These are phyloP conservation scores for Botryotinia globosa DNA, from an alignment of 2,329 filamentous ascomycete species.

Conservation along the genomic window DNA sequence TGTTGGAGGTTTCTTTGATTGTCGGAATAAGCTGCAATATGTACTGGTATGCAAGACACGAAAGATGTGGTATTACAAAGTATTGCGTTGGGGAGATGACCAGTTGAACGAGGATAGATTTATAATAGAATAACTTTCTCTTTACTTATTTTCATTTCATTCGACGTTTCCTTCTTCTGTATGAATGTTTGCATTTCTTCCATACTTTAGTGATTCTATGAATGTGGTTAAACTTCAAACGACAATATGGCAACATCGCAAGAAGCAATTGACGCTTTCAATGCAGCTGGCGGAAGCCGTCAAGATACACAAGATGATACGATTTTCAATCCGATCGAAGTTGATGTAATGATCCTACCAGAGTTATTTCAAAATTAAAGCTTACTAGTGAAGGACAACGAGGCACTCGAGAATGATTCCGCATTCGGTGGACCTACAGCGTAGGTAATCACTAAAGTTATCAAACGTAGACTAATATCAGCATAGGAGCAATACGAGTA, in stretches of 20 bases:
- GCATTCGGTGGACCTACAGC: conserved; percentile 6
- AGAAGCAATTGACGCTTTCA: conserved; percentile 10
- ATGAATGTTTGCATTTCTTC: neutral
- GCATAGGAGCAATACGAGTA: conserved; percentile 14
- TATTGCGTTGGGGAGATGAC: conserved; percentile 9
- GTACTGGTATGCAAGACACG: conserved; percentile 5
- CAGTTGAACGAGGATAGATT: neutral
- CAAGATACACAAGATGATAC: neutral
- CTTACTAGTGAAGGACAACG: conserved; percentile 11
- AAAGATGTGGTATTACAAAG: conserved; percentile 13
- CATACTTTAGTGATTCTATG: neutral
- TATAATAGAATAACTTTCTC: neutral
- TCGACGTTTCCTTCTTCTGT: neutral
- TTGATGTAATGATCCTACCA: conserved; percentile 9
- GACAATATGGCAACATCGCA: conserved; percentile 14
- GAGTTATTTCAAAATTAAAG: neutral
- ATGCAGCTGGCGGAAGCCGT: neutral
- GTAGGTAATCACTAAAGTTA: neutral
- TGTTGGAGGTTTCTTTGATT: neutral
- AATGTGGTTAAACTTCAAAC: neutral
- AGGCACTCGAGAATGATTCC: conserved; percentile 11
- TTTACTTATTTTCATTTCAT: neutral
- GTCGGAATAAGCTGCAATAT: conserved; percentile 14
- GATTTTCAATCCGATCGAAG: neutral
- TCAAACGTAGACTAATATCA: neutral